phyloP scores from a whole-genome alignment of 192 early-diverging fungal species.

The Anaeromyces robustus region DNA sequence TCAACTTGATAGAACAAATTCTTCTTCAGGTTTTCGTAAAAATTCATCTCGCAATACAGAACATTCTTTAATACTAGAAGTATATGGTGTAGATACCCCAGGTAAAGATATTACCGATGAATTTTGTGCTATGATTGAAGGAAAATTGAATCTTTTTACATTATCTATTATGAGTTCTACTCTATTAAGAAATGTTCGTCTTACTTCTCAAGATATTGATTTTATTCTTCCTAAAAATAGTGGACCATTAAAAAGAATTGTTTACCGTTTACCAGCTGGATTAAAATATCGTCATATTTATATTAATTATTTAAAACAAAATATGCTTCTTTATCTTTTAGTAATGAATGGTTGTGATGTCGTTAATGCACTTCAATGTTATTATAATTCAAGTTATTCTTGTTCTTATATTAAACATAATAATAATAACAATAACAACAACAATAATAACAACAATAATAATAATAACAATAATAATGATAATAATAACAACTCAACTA shows the following conservation, averaged over 20 bases:
- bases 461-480: too few species aligned
- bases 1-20: not conserved
- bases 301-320: not conserved
- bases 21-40: not conserved
- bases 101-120: constrained; percentile 37
- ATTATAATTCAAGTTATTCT: not conserved
- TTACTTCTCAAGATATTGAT: constrained; percentile 55
- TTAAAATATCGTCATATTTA: not conserved
- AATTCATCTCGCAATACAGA: not conserved
- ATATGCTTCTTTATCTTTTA: not conserved
- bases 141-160: constrained; percentile 40
- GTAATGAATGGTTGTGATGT: not conserved
- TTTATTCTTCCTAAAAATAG: constrained; percentile 46
- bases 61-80: constrained; percentile 24
- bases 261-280: not conserved
- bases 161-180: constrained; percentile 43
- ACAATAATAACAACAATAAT: too few species aligned
- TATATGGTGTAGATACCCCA: constrained; percentile 51
- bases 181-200: constrained; percentile 51
- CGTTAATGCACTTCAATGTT: not conserved
- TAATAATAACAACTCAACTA: too few species aligned
- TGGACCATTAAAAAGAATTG: not conserved
- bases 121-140: constrained; percentile 45
- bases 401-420: not conserved
- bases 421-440: not conserved